phyloP scores from a whole-genome alignment of 305 asterid species.

The Petunia hybrid region DNA sequence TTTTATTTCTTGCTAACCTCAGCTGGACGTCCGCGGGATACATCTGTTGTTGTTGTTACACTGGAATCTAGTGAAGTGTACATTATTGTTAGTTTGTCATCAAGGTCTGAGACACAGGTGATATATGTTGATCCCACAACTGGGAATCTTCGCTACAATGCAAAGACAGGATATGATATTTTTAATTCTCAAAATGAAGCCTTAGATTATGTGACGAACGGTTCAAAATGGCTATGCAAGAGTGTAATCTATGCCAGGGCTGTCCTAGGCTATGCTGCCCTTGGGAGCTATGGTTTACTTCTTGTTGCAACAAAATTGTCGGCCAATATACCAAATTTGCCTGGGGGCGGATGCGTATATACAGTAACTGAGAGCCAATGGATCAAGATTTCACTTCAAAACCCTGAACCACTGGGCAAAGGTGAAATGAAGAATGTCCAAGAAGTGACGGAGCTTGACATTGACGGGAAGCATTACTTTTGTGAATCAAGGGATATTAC shows the following conservation, averaged over 20 bases:
- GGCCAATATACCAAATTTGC: conserved; percentile 85
- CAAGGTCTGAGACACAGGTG: conserved; percentile 88
- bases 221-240: conserved; percentile 79
- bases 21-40: conserved; percentile 68
- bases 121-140: conserved; percentile 97
- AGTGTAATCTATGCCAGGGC: conserved; percentile 78
- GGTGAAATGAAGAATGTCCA: conserved; percentile 86
- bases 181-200: conserved; percentile 90
- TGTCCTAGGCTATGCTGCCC: conserved; percentile 88
- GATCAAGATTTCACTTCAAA: conserved; percentile 87
- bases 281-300: conserved; percentile 79
- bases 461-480: conserved; percentile 94
- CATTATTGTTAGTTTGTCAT: conserved; percentile 76
- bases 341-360: conserved; percentile 93
- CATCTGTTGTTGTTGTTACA: conserved; percentile 82
- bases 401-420: conserved; percentile 88
- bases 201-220: conserved; percentile 71
- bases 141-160: conserved; percentile 75
- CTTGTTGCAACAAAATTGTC: conserved; percentile 86
- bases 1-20: conserved; percentile 29
- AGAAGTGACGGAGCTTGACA: conserved; percentile 89
- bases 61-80: conserved; percentile 93
- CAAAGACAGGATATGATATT: conserved; percentile 78
- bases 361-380: conserved; percentile 94
- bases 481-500: conserved; percentile 95